Base-by-base conservation (phyloP, 768 basidiomycete species). In the Boletus subcaerulescens region DNA sequence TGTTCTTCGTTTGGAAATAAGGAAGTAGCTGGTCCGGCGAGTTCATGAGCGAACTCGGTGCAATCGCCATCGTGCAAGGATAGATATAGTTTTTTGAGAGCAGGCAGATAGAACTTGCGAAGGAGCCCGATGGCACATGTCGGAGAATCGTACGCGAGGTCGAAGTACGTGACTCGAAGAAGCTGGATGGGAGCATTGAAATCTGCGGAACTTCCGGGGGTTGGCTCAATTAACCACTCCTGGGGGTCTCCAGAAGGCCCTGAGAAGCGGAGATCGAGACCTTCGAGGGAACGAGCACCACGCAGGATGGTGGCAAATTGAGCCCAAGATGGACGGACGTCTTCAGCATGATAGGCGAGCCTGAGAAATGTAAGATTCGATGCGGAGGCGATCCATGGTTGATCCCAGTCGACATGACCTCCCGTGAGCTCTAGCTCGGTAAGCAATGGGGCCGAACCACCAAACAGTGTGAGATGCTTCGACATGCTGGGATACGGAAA, bases 381-480 rank as follows among this genome's bases (percentile, higher is more conserved):
- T 18, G 38, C 38, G 3, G 38, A 39, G n/a, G 38, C n/a, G 8
- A 39, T 39, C 38, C 38, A 39, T 39, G 76, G 73, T 32, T 74
- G 70, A 32, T 77, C 73, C 89, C 89, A 91, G 54, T 84, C 78
- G 35, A 90, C 66, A 58, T 90, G 87, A 5, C 88, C 83, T 41
- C 86, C 87, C 82, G 84, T 88, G 32, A 91, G 73, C 10, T 73
- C 71, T 31, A 82, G 68, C 5, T 67, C 62, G 20, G 65, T 70
- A 13, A 91, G 71, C 7, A 72, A 75, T 1, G 89, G 89, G 7
- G 71, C 69, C 17, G 76, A 77, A 22, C 78, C 76, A 3, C 80
- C 76, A 61, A 89, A 84, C 14, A 80, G 75, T 13, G 77, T 70
- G 69, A 84, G 81, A 22, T 59, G 58, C 7, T 51, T 51, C 4